A percentile compares a stretch with the other conserved stretches of the same genome.
phyloP scores from a whole-genome alignment of 2,329 filamentous ascomycete species.

The Aspergillus persii region DNA sequence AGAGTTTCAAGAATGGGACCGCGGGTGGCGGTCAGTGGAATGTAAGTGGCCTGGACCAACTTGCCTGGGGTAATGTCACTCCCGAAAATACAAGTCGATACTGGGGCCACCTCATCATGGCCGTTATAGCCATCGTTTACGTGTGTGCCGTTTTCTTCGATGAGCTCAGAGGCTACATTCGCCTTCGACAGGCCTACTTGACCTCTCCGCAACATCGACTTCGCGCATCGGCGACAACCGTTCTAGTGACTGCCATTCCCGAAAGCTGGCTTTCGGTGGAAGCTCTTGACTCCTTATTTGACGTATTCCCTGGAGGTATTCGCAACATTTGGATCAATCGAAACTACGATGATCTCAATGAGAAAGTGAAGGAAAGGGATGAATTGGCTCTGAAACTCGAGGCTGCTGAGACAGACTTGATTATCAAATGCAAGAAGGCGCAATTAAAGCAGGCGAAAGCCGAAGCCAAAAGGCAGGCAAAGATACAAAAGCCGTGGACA shows the following conservation, averaged over 20 bases:
- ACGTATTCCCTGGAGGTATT: constrained; percentile 93
- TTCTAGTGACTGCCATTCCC: constrained; percentile 87
- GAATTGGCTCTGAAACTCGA: constrained; percentile 71
- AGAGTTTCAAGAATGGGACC: constrained; percentile 46
- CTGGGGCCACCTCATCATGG: constrained; percentile 81
- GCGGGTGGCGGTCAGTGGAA: constrained; percentile 41
- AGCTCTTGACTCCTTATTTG: constrained; percentile 78
- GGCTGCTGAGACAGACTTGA: constrained; percentile 76
- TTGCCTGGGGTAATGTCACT: constrained; percentile 85
- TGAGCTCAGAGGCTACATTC: constrained; percentile 83
- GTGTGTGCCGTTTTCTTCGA: constrained; percentile 84
- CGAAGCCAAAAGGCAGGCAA: constrained; percentile 62
- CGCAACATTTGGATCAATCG: constrained; percentile 96
- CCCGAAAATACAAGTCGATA: constrained; percentile 65
- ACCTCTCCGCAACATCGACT: constrained; percentile 93
- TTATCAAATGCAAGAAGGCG: constrained; percentile 74
- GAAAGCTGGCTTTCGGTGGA: constrained; percentile 84
- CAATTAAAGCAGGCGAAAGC: constrained; percentile 69
- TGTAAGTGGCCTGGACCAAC: constrained; percentile 70
- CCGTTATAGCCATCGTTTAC: constrained; percentile 74
- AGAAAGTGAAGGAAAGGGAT: constrained; percentile 77
- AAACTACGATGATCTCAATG: constrained; percentile 76
- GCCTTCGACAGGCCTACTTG: constrained; percentile 88
- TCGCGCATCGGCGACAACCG: constrained; percentile 89
- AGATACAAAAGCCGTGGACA: constrained; percentile 33